These are phyloP conservation scores for Stylonectria norvegica DNA, from an alignment of 2,329 filamentous ascomycete genomes.

Conservation along the genomic window DNA sequence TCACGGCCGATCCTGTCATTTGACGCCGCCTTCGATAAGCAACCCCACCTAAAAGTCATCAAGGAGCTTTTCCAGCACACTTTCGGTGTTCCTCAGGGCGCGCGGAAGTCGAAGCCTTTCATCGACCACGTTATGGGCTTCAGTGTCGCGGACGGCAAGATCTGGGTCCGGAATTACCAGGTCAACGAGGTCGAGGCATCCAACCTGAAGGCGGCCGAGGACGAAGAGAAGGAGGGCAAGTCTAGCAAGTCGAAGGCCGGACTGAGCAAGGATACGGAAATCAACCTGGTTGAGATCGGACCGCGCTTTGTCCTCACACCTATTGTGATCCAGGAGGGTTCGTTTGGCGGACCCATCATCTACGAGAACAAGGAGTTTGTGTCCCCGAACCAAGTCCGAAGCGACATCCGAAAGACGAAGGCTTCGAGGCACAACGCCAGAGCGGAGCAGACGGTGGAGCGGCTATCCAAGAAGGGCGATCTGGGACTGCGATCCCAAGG, in stretches of 20 bases:
- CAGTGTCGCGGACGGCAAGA: slow-evolving; percentile 84
- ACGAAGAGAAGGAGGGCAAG: slow-evolving; percentile 43
- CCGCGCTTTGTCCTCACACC: slow-evolving; percentile 90
- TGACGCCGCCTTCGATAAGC: slow-evolving; percentile 77
- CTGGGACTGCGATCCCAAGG: slow-evolving; percentile 70
- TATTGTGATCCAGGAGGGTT: slow-evolving; percentile 91
- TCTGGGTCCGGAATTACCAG: slow-evolving; percentile 95
- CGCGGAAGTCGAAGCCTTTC: slow-evolving; percentile 90
- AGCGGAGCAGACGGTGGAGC: slow-evolving; percentile 69
- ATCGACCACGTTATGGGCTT: slow-evolving; percentile 94
- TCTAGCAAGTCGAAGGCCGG: slow-evolving; percentile 34
- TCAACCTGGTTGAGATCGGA: slow-evolving; percentile 87
- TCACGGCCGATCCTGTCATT: slow-evolving; percentile 89
- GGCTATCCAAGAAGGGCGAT: slow-evolving; percentile 69
- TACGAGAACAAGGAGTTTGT: slow-evolving; percentile 99
- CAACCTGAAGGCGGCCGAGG: slow-evolving; percentile 39
- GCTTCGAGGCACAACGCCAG: slow-evolving; percentile 74
- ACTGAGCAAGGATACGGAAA: slow-evolving; percentile 60
- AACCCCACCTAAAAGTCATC: slow-evolving; percentile 76
- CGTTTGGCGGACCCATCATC: slow-evolving; percentile 92
- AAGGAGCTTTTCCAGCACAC: slow-evolving; percentile 87
- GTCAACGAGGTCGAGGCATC: slow-evolving; percentile 76
- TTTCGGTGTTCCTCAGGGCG: slow-evolving; percentile 87
- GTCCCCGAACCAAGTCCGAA: slow-evolving; percentile 87
- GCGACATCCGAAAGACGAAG: slow-evolving; percentile 73